These are phyloP conservation scores for Colletotrichum falcatum DNA, from an alignment of 2,329 filamentous ascomycete genomes.

Conservation along the genomic window DNA sequence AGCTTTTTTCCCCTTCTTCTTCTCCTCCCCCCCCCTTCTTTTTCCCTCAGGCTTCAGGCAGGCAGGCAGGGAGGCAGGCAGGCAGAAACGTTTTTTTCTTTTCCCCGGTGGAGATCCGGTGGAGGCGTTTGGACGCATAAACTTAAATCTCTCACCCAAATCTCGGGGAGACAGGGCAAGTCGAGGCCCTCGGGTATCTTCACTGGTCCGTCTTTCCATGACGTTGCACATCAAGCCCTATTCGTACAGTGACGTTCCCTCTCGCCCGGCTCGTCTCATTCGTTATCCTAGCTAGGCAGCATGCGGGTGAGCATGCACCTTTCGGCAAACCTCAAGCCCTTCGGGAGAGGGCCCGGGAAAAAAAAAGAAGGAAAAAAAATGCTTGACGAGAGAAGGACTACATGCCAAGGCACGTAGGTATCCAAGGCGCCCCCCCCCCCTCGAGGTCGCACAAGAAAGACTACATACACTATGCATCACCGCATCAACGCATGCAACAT, in stretches of 20 bases:
- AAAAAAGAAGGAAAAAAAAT: too few relatives aligned
- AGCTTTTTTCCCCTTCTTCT: background rate
- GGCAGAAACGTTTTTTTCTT: background rate
- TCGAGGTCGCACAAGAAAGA: background rate
- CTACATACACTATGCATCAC: too few relatives aligned
- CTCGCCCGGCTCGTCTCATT: background rate
- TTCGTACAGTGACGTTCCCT: background rate
- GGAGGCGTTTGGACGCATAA: constrained; percentile 35
- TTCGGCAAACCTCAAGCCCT: constrained; percentile 23
- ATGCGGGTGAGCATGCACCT: constrained; percentile 29
- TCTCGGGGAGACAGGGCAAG: background rate
- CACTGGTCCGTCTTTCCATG: constrained; percentile 27
- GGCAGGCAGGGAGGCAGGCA: too few relatives aligned
- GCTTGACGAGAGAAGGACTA: too few relatives aligned
- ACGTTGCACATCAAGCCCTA: constrained; percentile 29
- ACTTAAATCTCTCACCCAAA: constrained; percentile 38
- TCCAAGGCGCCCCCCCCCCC: too few relatives aligned
- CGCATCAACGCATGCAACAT: constrained; percentile 11
- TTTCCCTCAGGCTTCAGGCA: too few relatives aligned
- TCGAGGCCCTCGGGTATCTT: constrained; percentile 21
- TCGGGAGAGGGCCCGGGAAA: too few relatives aligned
- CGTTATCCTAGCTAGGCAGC: background rate
- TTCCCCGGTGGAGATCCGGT: constrained; percentile 33
- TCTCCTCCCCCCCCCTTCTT: too few relatives aligned
- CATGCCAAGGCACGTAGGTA: too few relatives aligned